Base-by-base conservation (phyloP, 2,329 filamentous ascomycete genomes). In the Lomentospora prolificans region DNA sequence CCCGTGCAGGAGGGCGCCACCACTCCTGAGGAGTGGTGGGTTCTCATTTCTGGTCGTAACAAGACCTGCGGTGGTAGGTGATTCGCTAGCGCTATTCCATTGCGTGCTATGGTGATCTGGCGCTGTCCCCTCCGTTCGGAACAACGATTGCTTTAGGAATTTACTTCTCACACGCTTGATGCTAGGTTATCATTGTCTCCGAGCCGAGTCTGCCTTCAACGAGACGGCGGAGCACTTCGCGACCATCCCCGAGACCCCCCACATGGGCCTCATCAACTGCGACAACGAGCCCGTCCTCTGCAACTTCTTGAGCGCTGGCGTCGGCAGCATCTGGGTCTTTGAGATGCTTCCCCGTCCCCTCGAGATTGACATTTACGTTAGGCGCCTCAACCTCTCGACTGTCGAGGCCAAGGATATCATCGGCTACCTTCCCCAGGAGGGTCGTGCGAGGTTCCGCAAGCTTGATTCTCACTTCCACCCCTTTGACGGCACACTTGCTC, bases 31-130 rank as follows among this genome's bases (percentile, higher is more conserved):
- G 85, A 90, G 70, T 90, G 86, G 86, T 84, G 87, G 76, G 74
- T 92, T 59, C 77, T 87, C 61, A 72, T 89, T 61, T 87, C 84
- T 8, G 88, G 88, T 56, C 77, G 86, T 62, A 90, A 91, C 76
- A 86, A 84, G 73, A 90, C 87, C 30, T 92, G 88, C 73, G 85
- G 79, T 66, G 79, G 80, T 82, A 72, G 57, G 76, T 63, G 12
- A 12, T 33, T 33, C n/a, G n/a, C n/a, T n/a, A n/a, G n/a, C n/a
- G n/a, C n/a, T n/a, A n/a, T n/a, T n/a, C n/a, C n/a, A n/a, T n/a
- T n/a, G n/a, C n/a, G n/a, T n/a, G n/a, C n/a, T n/a, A n/a, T n/a
- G n/a, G n/a, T n/a, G n/a, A n/a, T n/a, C n/a, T n/a, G n/a, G n/a
- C n/a, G n/a, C n/a, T n/a, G n/a, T n/a, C n/a, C n/a, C n/a, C n/a